Conservation (phyloP, 108 stramenopile genomes). For the Asterionellopsis glacialis region DNA sequence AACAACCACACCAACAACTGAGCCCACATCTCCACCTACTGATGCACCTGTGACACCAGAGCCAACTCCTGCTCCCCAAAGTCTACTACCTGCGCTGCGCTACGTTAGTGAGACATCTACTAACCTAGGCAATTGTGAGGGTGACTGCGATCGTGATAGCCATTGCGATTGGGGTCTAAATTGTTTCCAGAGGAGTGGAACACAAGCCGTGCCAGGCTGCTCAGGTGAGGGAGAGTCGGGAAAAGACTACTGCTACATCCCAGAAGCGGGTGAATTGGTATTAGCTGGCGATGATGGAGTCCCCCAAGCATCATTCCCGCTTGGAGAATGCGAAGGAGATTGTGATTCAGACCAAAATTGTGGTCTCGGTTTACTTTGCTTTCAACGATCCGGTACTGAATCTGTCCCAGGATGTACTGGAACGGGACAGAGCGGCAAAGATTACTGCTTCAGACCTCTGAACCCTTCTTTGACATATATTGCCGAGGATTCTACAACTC, state of each 20-base stretch:
- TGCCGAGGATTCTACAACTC: background rate
- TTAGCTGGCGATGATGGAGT: background rate
- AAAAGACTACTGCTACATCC: constrained; percentile 15
- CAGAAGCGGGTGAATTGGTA: background rate
- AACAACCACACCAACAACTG: too few species aligned
- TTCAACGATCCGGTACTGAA: constrained; percentile 9
- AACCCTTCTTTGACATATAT: too few species aligned
- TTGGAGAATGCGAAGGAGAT: constrained; percentile 16
- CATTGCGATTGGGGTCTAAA: constrained; percentile 10
- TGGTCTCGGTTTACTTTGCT: constrained; percentile 9
- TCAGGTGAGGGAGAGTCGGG: constrained; percentile 6
- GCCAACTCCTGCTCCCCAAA: too few species aligned
- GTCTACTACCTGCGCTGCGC: too few species aligned
- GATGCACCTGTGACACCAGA: too few species aligned
- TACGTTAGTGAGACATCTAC: too few species aligned
- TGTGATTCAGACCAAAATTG: constrained; percentile 5
- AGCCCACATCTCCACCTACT: too few species aligned
- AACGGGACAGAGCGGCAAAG: constrained; percentile 18
- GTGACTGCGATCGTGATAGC: constrained; percentile 9
- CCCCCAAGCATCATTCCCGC: constrained; percentile 18
- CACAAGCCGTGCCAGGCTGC: constrained; percentile 19
- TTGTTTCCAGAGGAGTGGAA: constrained; percentile 14
- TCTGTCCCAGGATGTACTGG: constrained; percentile 32
- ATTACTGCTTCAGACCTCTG: constrained; percentile 23
- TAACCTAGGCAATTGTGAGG: constrained; percentile 16